phyloP scores from a whole-genome alignment of 352 stramenopile genomes.

The Globisporangium cystogenes region DNA sequence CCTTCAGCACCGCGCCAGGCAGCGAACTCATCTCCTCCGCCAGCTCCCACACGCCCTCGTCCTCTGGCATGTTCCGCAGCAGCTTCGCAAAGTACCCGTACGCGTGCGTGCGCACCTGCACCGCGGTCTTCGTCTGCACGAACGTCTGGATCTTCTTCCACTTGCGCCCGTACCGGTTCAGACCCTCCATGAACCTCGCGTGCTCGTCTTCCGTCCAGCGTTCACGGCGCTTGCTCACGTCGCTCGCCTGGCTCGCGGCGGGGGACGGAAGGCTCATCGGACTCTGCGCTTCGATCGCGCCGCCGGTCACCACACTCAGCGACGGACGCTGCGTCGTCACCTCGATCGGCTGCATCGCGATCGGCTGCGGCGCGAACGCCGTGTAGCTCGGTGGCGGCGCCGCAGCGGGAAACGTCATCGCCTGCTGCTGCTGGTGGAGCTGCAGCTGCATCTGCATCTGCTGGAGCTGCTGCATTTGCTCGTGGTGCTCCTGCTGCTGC shows the following conservation, averaged over 20 bases:
- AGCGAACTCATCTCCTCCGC: conserved; percentile 78
- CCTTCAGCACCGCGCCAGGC: conserved; percentile 67
- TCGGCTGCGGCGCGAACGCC: conserved; percentile 18
- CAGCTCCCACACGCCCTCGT: conserved; percentile 76
- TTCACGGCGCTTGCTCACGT: conserved; percentile 69
- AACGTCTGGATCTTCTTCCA: conserved; percentile 88
- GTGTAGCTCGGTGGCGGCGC: conserved; percentile 21
- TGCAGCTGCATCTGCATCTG: conserved; percentile 7
- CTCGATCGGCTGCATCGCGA: conserved; percentile 5
- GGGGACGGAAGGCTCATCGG: conserved; percentile 35
- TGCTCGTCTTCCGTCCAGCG: conserved; percentile 83
- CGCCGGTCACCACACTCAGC: conserved; percentile 4
- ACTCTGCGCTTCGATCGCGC: conserved; percentile 11
- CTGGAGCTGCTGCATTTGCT: conserved; percentile 4
- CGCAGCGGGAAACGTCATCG: conserved; percentile 2
- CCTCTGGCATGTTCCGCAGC: conserved; percentile 80
- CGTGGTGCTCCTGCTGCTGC: not conserved
- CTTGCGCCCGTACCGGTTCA: conserved; percentile 84
- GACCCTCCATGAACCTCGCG: conserved; percentile 76
- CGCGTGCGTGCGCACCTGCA: conserved; percentile 81
- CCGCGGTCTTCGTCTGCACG: conserved; percentile 81
- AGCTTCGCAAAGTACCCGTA: conserved; percentile 87
- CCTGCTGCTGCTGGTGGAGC: not conserved
- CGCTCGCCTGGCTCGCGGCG: conserved; percentile 48
- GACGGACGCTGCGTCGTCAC: conserved; percentile 6